Evolutionary conservation across 768 basidiomycete genomes (phyloP).

Genomic region (Chalciporus piperatus): DNA sequence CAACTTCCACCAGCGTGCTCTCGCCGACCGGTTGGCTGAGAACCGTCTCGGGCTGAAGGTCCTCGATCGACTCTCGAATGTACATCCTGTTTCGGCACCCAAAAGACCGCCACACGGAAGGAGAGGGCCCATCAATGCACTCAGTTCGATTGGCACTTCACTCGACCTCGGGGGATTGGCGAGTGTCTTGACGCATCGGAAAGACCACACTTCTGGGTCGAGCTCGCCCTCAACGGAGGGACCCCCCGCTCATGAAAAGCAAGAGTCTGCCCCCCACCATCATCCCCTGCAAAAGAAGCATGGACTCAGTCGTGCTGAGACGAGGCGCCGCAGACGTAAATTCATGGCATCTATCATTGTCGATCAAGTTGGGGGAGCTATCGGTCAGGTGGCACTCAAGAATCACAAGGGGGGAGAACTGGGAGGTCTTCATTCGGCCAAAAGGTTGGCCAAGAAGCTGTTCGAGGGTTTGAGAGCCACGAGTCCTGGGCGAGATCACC

Average conservation of each 20-base stretch:
- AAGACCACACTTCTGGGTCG: conserved; percentile 6
- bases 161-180: conserved; percentile 30
- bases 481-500: conserved; percentile 55
- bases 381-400: conserved; percentile 69
- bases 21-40: conserved; percentile 69
- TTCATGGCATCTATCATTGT: conserved; percentile 66
- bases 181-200: conserved; percentile 15
- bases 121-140: conserved; percentile 44
- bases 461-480: conserved; percentile 61
- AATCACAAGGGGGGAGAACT: conserved; percentile 54
- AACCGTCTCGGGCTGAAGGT: conserved; percentile 69
- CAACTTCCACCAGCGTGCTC: conserved; percentile 74
- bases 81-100: conserved; percentile 40
- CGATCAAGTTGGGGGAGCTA: conserved; percentile 62
- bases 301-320: conserved; percentile 26
- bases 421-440: conserved; percentile 59
- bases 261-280: conserved; percentile 10
- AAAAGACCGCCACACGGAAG: conserved; percentile 42
- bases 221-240: background rate
- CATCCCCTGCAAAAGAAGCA: conserved; percentile 12
- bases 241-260: conserved; percentile 12
- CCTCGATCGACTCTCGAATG: conserved; percentile 69
- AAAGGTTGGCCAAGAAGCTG: conserved; percentile 64
- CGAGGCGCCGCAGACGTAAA: conserved; percentile 43
- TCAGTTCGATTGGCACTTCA: conserved; percentile 37